Percentiles rank a stretch among this genome's conserved stretches.
Evolutionary conservation across 2,329 filamentous ascomycete species (phyloP).

Genomic region (Ceratocystis harringtonii): DNA sequence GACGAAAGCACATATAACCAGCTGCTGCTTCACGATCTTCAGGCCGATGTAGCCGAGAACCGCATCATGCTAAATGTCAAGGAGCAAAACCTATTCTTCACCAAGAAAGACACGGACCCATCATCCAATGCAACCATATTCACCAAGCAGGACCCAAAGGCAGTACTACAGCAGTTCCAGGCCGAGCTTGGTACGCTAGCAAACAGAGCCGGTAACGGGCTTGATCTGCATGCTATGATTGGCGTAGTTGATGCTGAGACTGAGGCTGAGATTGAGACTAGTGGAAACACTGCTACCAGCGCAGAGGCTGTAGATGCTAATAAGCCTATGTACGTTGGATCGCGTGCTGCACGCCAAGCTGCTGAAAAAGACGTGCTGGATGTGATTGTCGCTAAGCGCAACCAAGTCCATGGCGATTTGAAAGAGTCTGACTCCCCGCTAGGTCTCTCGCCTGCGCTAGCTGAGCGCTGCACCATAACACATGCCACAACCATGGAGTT

Average conservation of each 20-base stretch:
- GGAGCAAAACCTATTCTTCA: constrained; percentile 74
- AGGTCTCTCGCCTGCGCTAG: constrained; percentile 39
- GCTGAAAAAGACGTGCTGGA: constrained; percentile 53
- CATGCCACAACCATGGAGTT: constrained; percentile 93
- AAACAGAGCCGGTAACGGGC: constrained; percentile 33
- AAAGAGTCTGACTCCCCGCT: constrained; percentile 35
- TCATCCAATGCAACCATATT: constrained; percentile 39
- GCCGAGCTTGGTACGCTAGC: constrained; percentile 43
- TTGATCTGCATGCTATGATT: constrained; percentile 48
- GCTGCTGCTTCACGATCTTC: constrained; percentile 65
- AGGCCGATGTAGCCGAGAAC: constrained; percentile 55
- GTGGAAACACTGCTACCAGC: neutral
- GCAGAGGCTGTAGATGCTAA: constrained; percentile 21
- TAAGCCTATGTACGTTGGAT: constrained; percentile 48
- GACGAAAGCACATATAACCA: constrained; percentile 62
- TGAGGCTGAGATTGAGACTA: constrained; percentile 32
- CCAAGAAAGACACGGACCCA: constrained; percentile 37
- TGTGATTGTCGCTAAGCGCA: constrained; percentile 46
- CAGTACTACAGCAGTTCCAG: constrained; percentile 51
- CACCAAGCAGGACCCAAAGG: constrained; percentile 51
- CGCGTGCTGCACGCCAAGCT: constrained; percentile 47
- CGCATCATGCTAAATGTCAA: constrained; percentile 75
- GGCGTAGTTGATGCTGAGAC: constrained; percentile 57
- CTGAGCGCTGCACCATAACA: constrained; percentile 48
- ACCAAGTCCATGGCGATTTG: constrained; percentile 40